These are phyloP conservation scores for Hypoxylon sp. DNA, from an alignment of 2,329 filamentous ascomycete species.

Conservation along the genomic window DNA sequence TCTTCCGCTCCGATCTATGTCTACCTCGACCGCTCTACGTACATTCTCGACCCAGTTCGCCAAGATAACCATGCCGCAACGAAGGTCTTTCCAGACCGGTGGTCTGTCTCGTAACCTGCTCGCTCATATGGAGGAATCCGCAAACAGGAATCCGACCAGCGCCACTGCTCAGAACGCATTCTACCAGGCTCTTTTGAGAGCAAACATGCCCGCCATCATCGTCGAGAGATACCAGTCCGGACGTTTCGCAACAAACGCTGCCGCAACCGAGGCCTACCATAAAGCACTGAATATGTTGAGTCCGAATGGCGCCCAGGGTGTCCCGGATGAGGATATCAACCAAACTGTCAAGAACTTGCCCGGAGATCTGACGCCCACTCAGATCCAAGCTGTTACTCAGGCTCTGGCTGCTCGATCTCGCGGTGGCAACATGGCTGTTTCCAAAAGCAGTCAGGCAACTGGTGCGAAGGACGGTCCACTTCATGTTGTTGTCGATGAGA, in stretches of 20 bases:
- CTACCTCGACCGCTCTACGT: conserved; percentile 46
- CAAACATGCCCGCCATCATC: conserved; percentile 93
- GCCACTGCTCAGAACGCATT: conserved; percentile 92
- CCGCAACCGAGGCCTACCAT: conserved; percentile 83
- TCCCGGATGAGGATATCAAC: conserved; percentile 43
- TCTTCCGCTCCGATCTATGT: conserved; percentile 48
- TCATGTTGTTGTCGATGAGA: conserved; percentile 96
- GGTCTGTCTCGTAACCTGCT: conserved; percentile 76
- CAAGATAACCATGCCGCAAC: conserved; percentile 45
- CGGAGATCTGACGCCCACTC: conserved; percentile 68
- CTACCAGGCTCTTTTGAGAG: conserved; percentile 90
- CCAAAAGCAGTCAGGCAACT: conserved; percentile 65
- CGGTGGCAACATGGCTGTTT: conserved; percentile 75
- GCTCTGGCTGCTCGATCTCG: conserved; percentile 80
- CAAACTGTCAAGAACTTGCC: conserved; percentile 54
- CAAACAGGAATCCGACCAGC: conserved; percentile 92
- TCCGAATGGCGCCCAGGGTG: conserved; percentile 53
- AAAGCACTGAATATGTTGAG: conserved; percentile 73
- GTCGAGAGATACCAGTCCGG: conserved; percentile 91
- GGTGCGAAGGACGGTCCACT: conserved; percentile 88
- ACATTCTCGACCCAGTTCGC: conserved; percentile 38
- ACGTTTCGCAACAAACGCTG: conserved; percentile 84
- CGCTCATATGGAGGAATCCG: conserved; percentile 88
- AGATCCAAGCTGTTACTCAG: conserved; percentile 84
- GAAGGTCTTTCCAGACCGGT: conserved; percentile 61